These are phyloP conservation scores for Alopecurus myosuroides DNA, from an alignment of 176 grass and related monocot genomes.

Conservation along the genomic window DNA sequence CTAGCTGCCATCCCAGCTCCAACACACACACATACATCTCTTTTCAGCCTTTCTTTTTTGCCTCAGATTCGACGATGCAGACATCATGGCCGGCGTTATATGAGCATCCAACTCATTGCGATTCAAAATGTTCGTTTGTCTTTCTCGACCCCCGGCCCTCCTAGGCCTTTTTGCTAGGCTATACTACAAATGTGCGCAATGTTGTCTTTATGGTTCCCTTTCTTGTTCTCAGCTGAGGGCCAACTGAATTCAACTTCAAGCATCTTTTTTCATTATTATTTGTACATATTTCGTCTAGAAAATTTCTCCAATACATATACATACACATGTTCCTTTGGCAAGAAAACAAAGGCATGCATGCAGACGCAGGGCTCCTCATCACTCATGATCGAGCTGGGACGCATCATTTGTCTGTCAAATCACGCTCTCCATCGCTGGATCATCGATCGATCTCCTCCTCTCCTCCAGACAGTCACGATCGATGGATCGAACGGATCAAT, in stretches of 20 bases:
- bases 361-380: background rate
- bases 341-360: background rate
- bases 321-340: background rate
- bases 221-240: background rate
- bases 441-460: background rate
- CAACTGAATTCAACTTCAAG: background rate
- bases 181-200: background rate
- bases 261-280: too few species aligned
- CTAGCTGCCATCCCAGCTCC: background rate
- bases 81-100: background rate
- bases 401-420: background rate
- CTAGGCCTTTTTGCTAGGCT: background rate
- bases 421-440: background rate
- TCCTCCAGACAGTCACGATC: background rate
- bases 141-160: background rate
- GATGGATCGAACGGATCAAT: background rate
- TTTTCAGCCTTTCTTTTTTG: slow-evolving; percentile 27
- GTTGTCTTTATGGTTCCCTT: background rate
- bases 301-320: background rate
- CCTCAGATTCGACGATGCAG: slow-evolving; percentile 1
- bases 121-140: background rate
- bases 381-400: background rate
- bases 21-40: background rate
- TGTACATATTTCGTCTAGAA: too few species aligned
- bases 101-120: background rate